Evolutionary conservation across 129 eudicot genomes (phyloP).

Genomic region (Daucus carota): DNA sequence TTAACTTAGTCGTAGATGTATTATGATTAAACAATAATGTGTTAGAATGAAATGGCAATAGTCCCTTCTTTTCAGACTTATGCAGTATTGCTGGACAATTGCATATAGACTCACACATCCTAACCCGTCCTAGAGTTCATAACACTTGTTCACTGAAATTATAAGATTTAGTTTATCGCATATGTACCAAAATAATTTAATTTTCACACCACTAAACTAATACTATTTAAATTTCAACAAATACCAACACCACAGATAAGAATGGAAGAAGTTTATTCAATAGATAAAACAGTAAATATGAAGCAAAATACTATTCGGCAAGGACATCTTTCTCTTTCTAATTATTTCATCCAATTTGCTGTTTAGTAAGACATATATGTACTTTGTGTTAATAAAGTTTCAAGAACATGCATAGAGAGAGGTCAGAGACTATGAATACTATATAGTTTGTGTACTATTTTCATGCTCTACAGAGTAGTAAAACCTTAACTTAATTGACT

Average conservation of each 20-base stretch:
- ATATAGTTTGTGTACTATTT: neutral
- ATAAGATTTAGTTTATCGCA: neutral
- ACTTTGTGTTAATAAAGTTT: neutral
- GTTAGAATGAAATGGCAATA: no score
- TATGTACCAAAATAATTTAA: neutral
- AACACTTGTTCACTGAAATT: neutral
- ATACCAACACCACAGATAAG: neutral
- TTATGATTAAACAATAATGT: neutral
- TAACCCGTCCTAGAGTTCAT: neutral
- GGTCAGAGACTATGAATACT: neutral
- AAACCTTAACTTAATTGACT: neutral
- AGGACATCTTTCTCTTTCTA: neutral
- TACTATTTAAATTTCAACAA: no score
- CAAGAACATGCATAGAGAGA: neutral
- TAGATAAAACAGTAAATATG: neutral
- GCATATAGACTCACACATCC: neutral
- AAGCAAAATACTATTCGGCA: neutral
- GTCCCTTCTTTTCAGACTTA: no score
- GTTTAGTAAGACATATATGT: neutral
- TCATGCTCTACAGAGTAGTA: neutral
- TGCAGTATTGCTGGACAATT: neutral
- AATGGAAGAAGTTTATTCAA: neutral
- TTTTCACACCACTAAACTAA: neutral
- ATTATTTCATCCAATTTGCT: neutral
- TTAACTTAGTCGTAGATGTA: neutral